A percentile compares a stretch with the other conserved stretches of the same genome.
These are phyloP conservation scores for Fraxinus sp. DNA, from an alignment of 305 asterid species.

Conservation along the genomic window DNA sequence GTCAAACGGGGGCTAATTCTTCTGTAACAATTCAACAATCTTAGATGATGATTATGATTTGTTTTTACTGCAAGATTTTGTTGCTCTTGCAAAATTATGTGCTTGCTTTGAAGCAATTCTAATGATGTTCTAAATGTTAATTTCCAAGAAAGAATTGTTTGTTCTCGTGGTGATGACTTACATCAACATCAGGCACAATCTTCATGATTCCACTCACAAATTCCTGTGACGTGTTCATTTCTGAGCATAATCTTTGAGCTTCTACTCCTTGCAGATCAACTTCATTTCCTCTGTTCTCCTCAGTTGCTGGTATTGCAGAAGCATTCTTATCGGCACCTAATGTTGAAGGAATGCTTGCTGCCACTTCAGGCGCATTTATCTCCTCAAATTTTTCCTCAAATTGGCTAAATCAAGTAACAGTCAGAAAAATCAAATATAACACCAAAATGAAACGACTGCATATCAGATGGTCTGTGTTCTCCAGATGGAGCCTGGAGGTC, in stretches of 20 bases:
- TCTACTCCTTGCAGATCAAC: constrained; percentile 43
- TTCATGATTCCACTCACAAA: constrained; percentile 78
- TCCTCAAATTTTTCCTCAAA: constrained; percentile 92
- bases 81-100: no score
- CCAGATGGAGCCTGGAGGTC: constrained; percentile 2
- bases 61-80: neutral
- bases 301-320: constrained; percentile 36
- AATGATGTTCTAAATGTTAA: neutral
- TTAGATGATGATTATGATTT: neutral
- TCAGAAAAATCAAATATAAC: constrained; percentile 16
- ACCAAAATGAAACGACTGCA: neutral
- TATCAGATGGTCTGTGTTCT: constrained; percentile 15
- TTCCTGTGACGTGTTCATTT: constrained; percentile 68
- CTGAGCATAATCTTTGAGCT: constrained; percentile 51
- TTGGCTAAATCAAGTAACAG: constrained; percentile 47
- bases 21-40: neutral
- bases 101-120: neutral
- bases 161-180: constrained; percentile 41
- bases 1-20: neutral
- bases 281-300: constrained; percentile 45
- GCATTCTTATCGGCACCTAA: constrained; percentile 43
- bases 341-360: constrained; percentile 52
- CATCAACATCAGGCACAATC: constrained; percentile 86
- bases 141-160: neutral
- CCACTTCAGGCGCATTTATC: constrained; percentile 55